phyloP scores from a whole-genome alignment of 345 rosid species.

The sweet orange (Citrus sinensis) region DVS_A1.0 CM039164.1:27224501-27225000 shows the following conservation, averaged over 20 bases:
- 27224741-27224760: too few relatives aligned
- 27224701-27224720: too few relatives aligned
- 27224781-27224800: not conserved
- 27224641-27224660: too few relatives aligned
- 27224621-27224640: fast-evolving
- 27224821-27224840: not conserved
- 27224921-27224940: not conserved
- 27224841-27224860: not conserved
- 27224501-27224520: not conserved
- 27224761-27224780: too few relatives aligned
- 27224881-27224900: not conserved
- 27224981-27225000: too few relatives aligned
- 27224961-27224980: not conserved
- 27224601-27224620: too few relatives aligned
- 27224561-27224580: too few relatives aligned
- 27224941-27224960: not conserved
- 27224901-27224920: not conserved
- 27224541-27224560: too few relatives aligned
- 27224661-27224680: too few relatives aligned
- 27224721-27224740: too few relatives aligned
- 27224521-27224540: too few relatives aligned
- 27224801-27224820: not conserved
- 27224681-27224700: fast-evolving
- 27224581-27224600: not conserved
- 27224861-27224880: not conserved